Conservation (phyloP, 2,329 filamentous ascomycete species). For the Penicillium sp. region DNA sequence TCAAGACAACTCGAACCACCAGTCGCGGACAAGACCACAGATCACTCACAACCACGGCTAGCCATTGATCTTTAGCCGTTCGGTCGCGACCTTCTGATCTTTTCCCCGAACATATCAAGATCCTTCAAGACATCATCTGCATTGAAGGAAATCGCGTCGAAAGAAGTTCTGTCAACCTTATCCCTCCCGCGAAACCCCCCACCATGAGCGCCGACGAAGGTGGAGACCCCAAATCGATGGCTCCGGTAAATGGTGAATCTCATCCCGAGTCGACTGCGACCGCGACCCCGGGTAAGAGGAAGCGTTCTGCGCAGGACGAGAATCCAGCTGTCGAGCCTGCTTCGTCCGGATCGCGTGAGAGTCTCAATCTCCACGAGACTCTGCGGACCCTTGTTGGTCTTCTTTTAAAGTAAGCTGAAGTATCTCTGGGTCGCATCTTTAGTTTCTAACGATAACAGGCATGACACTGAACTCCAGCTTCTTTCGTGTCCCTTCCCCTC, state of each 20-base stretch:
- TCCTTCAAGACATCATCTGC: conserved; percentile 3
- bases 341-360: conserved; percentile 29
- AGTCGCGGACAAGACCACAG: conserved; percentile 23
- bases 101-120: conserved; percentile 3
- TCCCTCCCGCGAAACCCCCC: conserved; percentile 22
- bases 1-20: conserved; percentile 26
- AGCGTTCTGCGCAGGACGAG: conserved; percentile 38
- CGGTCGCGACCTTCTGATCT: conserved; percentile 13
- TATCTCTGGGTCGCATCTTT: background rate
- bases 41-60: conserved; percentile 18
- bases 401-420: conserved; percentile 30
- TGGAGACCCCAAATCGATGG: conserved; percentile 29
- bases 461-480: conserved; percentile 46
- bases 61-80: conserved; percentile 3
- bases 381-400: conserved; percentile 37
- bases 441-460: conserved; percentile 32
- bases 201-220: conserved; percentile 42
- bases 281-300: conserved; percentile 43
- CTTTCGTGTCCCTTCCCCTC: conserved; percentile 41
- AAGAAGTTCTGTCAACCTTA: conserved; percentile 11
- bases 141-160: conserved; percentile 17
- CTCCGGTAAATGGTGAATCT: conserved; percentile 37
- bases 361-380: conserved; percentile 33
- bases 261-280: conserved; percentile 29
- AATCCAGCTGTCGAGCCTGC: conserved; percentile 27